phyloP scores from a whole-genome alignment of 495 filamentous ascomycete species.

The Podospora conica region DNA sequence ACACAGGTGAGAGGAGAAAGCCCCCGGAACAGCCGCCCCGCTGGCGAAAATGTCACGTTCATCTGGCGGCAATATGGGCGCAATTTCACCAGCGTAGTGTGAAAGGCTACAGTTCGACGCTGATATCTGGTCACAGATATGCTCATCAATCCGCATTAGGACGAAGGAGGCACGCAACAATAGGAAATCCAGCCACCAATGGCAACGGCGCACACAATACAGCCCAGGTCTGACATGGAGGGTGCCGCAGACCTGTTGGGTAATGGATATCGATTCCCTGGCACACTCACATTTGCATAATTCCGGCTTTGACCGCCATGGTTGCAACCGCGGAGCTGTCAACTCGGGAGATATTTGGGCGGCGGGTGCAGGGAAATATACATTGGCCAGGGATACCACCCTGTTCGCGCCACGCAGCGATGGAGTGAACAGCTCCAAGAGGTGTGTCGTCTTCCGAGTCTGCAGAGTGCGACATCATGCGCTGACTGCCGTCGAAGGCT shows the following conservation, averaged over 20 bases:
- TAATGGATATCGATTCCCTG: background rate
- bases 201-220: background rate
- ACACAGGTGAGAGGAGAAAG: conserved; percentile 1
- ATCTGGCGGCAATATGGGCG: conserved; percentile 18
- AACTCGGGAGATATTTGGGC: background rate
- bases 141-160: conserved; percentile 3
- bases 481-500: background rate
- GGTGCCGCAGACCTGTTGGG: background rate
- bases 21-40: conserved; percentile 9
- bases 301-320: background rate
- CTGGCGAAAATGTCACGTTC: background rate
- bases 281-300: background rate
- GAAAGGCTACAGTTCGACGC: conserved; percentile 3
- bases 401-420: background rate
- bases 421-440: background rate
- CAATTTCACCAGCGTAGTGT: conserved; percentile 15
- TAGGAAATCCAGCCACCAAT: background rate
- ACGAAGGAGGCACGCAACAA: background rate
- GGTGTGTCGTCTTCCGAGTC: background rate
- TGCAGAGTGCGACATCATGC: background rate
- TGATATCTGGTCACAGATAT: conserved; percentile 15
- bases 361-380: background rate
- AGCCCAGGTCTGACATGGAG: background rate
- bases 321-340: background rate
- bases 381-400: background rate